Percentiles rank a stretch among this genome's conserved stretches.
Conservation (phyloP, 176 grass and related monocot species). For the Echinochloa phyllopogon region DNA sequence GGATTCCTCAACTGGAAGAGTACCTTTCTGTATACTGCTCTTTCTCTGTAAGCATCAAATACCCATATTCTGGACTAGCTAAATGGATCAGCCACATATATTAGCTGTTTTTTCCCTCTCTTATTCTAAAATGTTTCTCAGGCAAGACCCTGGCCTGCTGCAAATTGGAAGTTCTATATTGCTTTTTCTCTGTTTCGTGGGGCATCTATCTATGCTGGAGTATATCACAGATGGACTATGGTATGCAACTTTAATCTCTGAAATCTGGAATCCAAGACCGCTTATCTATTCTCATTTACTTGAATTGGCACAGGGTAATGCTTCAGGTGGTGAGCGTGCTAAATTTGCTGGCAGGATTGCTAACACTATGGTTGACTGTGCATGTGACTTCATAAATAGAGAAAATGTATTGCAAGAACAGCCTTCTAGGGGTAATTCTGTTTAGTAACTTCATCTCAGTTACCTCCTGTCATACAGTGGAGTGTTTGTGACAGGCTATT, state of each 20-base stretch:
- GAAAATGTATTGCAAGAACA: constrained; percentile 59
- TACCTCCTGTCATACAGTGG: background rate
- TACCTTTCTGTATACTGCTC: constrained; percentile 86
- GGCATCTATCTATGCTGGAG: constrained; percentile 88
- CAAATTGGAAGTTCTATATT: constrained; percentile 89
- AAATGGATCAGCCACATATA: background rate
- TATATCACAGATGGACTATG: constrained; percentile 96
- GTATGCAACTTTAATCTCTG: constrained; percentile 52
- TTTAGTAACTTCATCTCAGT: constrained; percentile 15
- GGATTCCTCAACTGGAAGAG: constrained; percentile 84
- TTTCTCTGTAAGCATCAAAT: constrained; percentile 60
- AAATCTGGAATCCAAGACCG: constrained; percentile 23
- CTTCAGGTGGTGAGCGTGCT: constrained; percentile 94
- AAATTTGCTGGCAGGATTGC: constrained; percentile 60
- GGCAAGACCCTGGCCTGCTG: constrained; percentile 83
- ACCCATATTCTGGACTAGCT: background rate
- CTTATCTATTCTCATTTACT: constrained; percentile 48
- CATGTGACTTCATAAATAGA: constrained; percentile 75
- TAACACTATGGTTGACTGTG: constrained; percentile 70
- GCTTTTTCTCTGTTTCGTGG: constrained; percentile 92
- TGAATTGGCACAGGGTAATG: constrained; percentile 83
- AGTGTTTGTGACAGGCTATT: constrained; percentile 12
- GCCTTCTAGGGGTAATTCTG: constrained; percentile 66
- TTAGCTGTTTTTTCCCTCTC: background rate
- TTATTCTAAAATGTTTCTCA: constrained; percentile 45